These are phyloP conservation scores for Calonectria fujianensis DNA, from an alignment of 2,329 filamentous ascomycete species.

Conservation along the genomic window DNA sequence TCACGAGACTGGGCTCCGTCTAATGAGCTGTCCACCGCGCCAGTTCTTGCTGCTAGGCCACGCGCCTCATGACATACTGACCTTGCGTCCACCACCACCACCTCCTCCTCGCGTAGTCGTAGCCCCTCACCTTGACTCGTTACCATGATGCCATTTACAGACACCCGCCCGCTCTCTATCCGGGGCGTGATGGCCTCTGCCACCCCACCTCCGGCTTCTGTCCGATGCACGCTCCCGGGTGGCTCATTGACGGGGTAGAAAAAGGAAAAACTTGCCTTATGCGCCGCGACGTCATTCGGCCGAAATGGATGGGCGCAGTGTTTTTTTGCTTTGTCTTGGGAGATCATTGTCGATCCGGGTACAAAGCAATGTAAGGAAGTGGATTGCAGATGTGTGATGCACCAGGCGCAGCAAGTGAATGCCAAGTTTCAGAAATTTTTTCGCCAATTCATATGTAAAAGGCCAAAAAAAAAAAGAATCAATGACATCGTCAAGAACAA, in stretches of 20 bases:
- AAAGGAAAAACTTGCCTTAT: conserved; percentile 18
- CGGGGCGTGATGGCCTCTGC: background rate
- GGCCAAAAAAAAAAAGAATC: background rate
- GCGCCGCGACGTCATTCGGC: conserved; percentile 41
- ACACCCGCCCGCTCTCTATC: background rate
- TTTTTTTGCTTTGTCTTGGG: conserved; percentile 43
- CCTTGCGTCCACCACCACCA: conserved; percentile 39
- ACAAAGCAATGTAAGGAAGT: conserved; percentile 17
- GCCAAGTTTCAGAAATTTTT: conserved; percentile 10
- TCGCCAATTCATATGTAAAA: background rate
- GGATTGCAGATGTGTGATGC: conserved; percentile 31
- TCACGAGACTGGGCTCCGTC: conserved; percentile 44
- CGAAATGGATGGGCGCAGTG: conserved; percentile 24
- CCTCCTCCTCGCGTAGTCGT: conserved; percentile 35
- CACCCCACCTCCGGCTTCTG: background rate
- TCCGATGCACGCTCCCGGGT: background rate
- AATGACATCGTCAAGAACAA: conserved; percentile 4
- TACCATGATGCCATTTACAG: conserved; percentile 27
- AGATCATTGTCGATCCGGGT: conserved; percentile 46
- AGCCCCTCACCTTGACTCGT: conserved; percentile 23
- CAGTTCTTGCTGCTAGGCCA: background rate
- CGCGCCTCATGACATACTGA: conserved; percentile 26
- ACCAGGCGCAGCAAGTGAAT: conserved; percentile 2
- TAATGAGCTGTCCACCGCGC: conserved; percentile 35
- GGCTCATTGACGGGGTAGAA: background rate